Conservation (phyloP, 208 protist genomes). For the Blechomonas ayalai region DNA sequence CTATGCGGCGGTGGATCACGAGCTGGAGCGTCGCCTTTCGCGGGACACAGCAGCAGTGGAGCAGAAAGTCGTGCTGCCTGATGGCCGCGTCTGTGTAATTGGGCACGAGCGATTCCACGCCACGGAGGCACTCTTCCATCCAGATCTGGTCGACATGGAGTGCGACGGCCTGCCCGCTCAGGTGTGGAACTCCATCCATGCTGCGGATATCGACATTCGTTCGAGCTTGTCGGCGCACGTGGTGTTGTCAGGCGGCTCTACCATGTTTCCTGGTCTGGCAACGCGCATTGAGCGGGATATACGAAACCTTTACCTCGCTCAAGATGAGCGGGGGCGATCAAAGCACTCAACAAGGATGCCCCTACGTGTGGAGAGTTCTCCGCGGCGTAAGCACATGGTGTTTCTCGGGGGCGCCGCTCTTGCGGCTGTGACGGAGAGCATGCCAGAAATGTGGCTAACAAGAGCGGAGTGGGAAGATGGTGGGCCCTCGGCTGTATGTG, state of each 20-base stretch:
- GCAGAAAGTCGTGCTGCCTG: slow-evolving; percentile 70
- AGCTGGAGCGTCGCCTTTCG: slow-evolving; percentile 89
- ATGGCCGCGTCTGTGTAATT: slow-evolving; percentile 91
- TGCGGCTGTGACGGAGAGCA: slow-evolving; percentile 92
- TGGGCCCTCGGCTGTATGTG: slow-evolving; percentile 15
- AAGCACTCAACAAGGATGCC: slow-evolving; percentile 70
- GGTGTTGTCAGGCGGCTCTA: slow-evolving; percentile 96
- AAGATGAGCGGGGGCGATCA: slow-evolving; percentile 86
- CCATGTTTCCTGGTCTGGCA: slow-evolving; percentile 96
- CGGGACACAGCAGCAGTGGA: slow-evolving; percentile 58
- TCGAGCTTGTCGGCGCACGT: slow-evolving; percentile 94
- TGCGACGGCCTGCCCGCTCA: slow-evolving; percentile 78
- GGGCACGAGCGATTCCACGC: slow-evolving; percentile 89
- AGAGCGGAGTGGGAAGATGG: slow-evolving; percentile 33
- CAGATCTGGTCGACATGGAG: slow-evolving; percentile 91
- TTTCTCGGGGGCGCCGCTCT: slow-evolving; percentile 95
- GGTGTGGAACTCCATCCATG: slow-evolving; percentile 94
- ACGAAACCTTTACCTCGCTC: slow-evolving; percentile 77
- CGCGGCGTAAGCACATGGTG: slow-evolving; percentile 96
- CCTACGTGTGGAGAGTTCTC: slow-evolving; percentile 93
- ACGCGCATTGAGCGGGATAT: slow-evolving; percentile 95
- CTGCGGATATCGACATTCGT: slow-evolving; percentile 48
- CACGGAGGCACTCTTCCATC: slow-evolving; percentile 96
- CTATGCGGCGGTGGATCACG: slow-evolving; percentile 82
- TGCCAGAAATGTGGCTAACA: slow-evolving; percentile 46